Evolutionary conservation across 139 green algal species (phyloP).

Genomic region (Haematococcus lacustris): DNA sequence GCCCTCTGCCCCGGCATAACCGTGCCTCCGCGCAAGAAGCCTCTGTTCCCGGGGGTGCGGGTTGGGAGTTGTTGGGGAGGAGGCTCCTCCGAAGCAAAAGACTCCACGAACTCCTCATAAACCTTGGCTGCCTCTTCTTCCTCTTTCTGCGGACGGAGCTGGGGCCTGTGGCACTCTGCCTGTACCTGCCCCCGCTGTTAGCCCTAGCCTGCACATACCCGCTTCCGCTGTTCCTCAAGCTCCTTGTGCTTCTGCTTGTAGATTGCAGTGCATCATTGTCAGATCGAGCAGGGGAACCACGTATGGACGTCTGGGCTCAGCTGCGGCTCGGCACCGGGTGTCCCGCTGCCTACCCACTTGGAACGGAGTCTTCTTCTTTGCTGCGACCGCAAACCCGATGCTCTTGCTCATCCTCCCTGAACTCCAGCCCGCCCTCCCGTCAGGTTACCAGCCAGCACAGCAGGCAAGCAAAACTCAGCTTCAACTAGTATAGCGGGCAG

Average conservation of each 20-base stretch:
- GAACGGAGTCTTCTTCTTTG: constrained; percentile 83
- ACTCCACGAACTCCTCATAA: constrained; percentile 90
- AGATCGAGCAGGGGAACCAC: background rate
- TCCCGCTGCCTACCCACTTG: constrained; percentile 24
- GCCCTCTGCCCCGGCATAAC: too few relatives aligned
- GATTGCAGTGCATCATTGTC: background rate
- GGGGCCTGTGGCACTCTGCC: background rate
- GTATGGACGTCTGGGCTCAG: background rate
- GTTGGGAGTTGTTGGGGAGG: too few relatives aligned
- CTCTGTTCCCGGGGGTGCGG: too few relatives aligned
- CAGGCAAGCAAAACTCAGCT: too few relatives aligned
- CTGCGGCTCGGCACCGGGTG: background rate
- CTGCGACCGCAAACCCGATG: constrained; percentile 42
- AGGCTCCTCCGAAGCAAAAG: constrained; percentile 57
- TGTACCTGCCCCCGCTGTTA: background rate
- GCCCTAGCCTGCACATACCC: background rate
- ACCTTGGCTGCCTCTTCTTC: constrained; percentile 78
- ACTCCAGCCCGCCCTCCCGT: background rate
- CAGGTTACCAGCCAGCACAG: too few relatives aligned
- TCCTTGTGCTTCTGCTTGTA: constrained; percentile 76
- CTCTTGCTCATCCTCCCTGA: background rate
- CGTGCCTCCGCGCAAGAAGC: too few relatives aligned
- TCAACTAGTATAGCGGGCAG: too few relatives aligned
- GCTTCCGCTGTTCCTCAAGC: constrained; percentile 77
- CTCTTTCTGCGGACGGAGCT: constrained; percentile 26